Base-by-base conservation (phyloP, 768 basidiomycete genomes). In the Gymnopilus dilepis region DNA sequence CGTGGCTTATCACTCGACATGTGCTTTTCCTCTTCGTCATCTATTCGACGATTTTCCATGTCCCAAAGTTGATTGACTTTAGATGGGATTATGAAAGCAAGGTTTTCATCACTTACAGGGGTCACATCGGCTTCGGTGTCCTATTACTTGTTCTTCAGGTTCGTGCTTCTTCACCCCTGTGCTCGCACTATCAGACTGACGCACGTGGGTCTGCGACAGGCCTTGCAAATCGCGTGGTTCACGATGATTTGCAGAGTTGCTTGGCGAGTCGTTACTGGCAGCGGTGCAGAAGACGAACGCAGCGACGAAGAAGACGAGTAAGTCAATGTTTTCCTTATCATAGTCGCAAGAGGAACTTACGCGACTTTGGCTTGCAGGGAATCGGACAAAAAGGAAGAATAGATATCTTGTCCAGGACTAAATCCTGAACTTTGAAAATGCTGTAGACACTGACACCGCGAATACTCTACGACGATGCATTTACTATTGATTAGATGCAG, bases 1-100 rank as follows among this genome's bases (percentile, higher is more conserved):
- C 91, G 9, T 99, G 97, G 97, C 80, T 97, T 63, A 71, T 94
- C 26, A 95, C 96, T 1, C 87, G 97, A 45, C 94, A 99, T 70
- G 74, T 93, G 65, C 81, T 96, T 13, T 96, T 95, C 78, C 70
- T 85, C 43, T 72, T 87, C 56, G 86, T 90, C 62, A 89, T 97
- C 65, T 78, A 81, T 61, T 89, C 89, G 9, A 74, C 82, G 13
- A 80, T 82, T 59, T 70, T 78, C 61, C 87, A 93, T 58, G 68
- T 77, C 1, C 82, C 84, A 2, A 69, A 63, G 0, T 68, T 85
- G 21, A 73, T 92, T 24, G 74, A 80, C 26, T 83, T 82, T 65
- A 71, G 71, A 28, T 92, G 91, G 90, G 78, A 83, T 2, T 85
- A 86, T 0, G 80, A 81, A 42, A 70, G 70, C 13, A 90, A 89